Base-by-base conservation (phyloP, 148 eudicot species). In the Cornus kousa region DNA sequence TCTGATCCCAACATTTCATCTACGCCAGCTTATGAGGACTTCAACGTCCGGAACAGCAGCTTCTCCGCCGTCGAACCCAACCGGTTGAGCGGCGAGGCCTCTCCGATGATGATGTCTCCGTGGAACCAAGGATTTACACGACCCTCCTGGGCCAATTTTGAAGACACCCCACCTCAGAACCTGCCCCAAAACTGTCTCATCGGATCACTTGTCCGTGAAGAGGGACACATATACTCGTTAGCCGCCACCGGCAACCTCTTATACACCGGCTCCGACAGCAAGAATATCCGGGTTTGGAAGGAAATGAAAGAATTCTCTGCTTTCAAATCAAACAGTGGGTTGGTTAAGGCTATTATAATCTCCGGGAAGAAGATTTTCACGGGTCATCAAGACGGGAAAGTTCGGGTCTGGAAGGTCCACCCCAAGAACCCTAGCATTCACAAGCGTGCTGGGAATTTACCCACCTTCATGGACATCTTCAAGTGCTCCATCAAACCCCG, bases 71-170 rank as follows among this genome's bases (percentile, higher is more conserved):
- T 80, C 57, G 91, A 88, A 35, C 73, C 83, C 0, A 80, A 33
- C 74, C 86, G 91, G 33, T 48, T 82, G 74, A 75, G 83, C 79
- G 78, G 84, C 5, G 91, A 88, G 17, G 89, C 83, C 19, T 88
- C 91, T 5, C 91, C 91, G 7, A 80, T 88, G 87, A 86, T 82
- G 86, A 88, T 88, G 91, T 88, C 91, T 0, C 91, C 91, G 0
- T 88, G 91, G 91, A 86, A 86, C 85, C 91, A 88, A 67, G 73
- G 67, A 6, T 84, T 73, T 65, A 53, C 37, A 20, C 48, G 78
- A 43, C 67, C 86, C 0, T 77, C 74, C 3, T 83, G 86, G 86
- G 79, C 81, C n/a, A 62, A 71, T 9, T 28, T 74, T 0, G 85
- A 79, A 0, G 82, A 84, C 0, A 70, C 43, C 66, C 22, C 59